phyloP scores from a whole-genome alignment of 2,329 filamentous ascomycete species.

The Sporothrix brunneoviolacea region DNA sequence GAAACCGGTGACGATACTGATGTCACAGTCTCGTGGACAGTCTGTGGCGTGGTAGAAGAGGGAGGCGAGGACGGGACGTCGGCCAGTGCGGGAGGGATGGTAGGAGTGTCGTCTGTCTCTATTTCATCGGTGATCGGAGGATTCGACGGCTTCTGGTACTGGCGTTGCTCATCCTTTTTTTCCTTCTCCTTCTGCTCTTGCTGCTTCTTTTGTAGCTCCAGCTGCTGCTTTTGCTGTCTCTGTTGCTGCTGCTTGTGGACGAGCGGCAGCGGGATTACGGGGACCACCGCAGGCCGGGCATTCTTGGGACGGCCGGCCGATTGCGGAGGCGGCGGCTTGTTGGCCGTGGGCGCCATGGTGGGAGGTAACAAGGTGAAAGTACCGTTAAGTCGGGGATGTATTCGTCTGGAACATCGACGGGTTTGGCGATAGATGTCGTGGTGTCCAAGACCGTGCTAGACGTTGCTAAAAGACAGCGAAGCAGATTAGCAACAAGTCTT shows the following conservation, averaged over 20 bases:
- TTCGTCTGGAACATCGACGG: not conserved
- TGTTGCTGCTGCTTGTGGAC: slow-evolving; percentile 18
- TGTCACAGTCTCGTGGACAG: not conserved
- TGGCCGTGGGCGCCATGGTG: slow-evolving; percentile 13
- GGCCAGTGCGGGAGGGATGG: too few relatives aligned
- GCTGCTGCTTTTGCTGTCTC: slow-evolving; percentile 4
- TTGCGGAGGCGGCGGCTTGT: slow-evolving; percentile 3
- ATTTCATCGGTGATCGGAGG: too few relatives aligned
- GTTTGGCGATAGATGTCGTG: too few relatives aligned
- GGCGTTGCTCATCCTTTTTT: not conserved
- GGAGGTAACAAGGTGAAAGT: not conserved
- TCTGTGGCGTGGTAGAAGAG: not conserved
- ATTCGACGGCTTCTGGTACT: not conserved
- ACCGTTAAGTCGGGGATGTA: not conserved
- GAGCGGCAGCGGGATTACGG: slow-evolving; percentile 18
- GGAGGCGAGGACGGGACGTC: slow-evolving; percentile 1
- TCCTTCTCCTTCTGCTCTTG: slow-evolving; percentile 1
- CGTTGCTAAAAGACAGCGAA: too few relatives aligned
- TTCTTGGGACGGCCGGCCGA: slow-evolving; percentile 9
- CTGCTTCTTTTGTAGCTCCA: not conserved
- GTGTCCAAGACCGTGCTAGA: too few relatives aligned
- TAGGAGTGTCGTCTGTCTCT: too few relatives aligned
- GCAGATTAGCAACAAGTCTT: too few relatives aligned
- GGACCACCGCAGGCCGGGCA: slow-evolving; percentile 12
- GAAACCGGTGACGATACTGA: slow-evolving; percentile 1